These are phyloP conservation scores for Cladosporium sp. DNA, from an alignment of 2,329 filamentous ascomycete genomes.

Conservation along the genomic window DNA sequence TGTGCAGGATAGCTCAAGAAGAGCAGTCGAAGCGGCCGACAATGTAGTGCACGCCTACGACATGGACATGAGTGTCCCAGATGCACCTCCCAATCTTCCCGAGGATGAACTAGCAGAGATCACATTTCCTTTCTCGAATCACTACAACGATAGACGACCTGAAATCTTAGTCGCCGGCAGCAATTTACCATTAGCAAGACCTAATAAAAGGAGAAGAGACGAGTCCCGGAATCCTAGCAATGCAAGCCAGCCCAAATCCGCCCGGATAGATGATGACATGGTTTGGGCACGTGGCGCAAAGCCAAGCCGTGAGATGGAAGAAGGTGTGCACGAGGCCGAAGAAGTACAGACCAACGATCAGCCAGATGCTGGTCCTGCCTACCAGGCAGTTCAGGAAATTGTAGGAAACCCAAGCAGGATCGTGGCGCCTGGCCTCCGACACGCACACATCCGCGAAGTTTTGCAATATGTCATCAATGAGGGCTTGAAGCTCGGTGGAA, in stretches of 20 bases:
- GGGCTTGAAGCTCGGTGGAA: conserved; percentile 52
- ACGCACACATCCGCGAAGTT: conserved; percentile 50
- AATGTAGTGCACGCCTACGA: conserved; percentile 76
- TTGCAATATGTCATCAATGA: conserved; percentile 55
- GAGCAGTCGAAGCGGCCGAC: conserved; percentile 71
- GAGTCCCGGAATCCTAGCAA: conserved; percentile 27
- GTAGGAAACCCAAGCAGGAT: conserved; percentile 29
- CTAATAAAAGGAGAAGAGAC: conserved; percentile 47
- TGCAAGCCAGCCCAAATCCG: conserved; percentile 30
- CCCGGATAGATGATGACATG: conserved; percentile 23
- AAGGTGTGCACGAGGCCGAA: conserved; percentile 33
- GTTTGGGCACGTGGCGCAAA: conserved; percentile 23
- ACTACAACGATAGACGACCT: conserved; percentile 38
- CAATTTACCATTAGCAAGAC: conserved; percentile 41
- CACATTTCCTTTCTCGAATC: conserved; percentile 27
- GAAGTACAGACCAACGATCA: conserved; percentile 23
- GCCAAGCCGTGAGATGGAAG: conserved; percentile 30
- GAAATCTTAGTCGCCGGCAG: conserved; percentile 47
- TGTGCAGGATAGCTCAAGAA: conserved; percentile 70
- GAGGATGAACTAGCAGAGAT: conserved; percentile 31
- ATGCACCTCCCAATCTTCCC: conserved; percentile 46
- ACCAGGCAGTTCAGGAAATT: conserved; percentile 15
- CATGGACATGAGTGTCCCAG: conserved; percentile 73
- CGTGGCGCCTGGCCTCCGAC: conserved; percentile 48
- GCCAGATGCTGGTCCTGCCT: conserved; percentile 17